phyloP scores from a whole-genome alignment of 352 stramenopile genomes.

The Peronospora tabacina region DNA sequence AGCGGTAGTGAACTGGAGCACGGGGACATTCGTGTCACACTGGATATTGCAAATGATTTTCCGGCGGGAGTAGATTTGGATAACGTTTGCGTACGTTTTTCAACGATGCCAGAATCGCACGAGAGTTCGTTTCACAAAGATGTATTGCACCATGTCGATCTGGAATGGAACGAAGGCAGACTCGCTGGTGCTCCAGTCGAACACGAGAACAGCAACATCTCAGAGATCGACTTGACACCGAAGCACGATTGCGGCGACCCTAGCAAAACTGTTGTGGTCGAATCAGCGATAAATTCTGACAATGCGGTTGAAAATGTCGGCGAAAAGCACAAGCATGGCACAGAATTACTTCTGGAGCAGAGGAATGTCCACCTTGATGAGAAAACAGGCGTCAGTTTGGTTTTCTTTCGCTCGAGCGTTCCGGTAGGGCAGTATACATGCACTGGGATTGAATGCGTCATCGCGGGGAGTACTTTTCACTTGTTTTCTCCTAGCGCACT shows the following conservation, averaged over 20 bases:
- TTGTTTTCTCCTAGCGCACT: slow-evolving; percentile 33
- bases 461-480: slow-evolving; percentile 47
- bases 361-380: slow-evolving; percentile 55
- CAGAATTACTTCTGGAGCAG: slow-evolving; percentile 37
- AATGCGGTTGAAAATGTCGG: background rate
- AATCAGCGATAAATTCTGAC: slow-evolving; percentile 1
- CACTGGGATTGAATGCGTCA: slow-evolving; percentile 42
- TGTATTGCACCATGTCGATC: background rate
- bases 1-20: slow-evolving; percentile 36
- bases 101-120: background rate
- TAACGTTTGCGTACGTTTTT: slow-evolving; percentile 42
- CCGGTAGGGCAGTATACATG: slow-evolving; percentile 47
- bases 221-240: background rate
- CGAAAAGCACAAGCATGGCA: background rate
- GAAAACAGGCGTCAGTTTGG: slow-evolving; percentile 40
- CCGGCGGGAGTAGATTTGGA: slow-evolving; percentile 50
- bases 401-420: slow-evolving; percentile 42
- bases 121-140: background rate
- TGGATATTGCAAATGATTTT: slow-evolving; percentile 54
- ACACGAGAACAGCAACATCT: background rate
- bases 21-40: slow-evolving; percentile 47
- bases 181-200: background rate
- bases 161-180: slow-evolving; percentile 1
- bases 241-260: background rate
- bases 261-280: background rate